A percentile compares a stretch with the other conserved stretches of the same genome.
These are phyloP conservation scores for Paradendryphiella salina DNA, from an alignment of 2,329 filamentous ascomycete genomes.

Conservation along the genomic window DNA sequence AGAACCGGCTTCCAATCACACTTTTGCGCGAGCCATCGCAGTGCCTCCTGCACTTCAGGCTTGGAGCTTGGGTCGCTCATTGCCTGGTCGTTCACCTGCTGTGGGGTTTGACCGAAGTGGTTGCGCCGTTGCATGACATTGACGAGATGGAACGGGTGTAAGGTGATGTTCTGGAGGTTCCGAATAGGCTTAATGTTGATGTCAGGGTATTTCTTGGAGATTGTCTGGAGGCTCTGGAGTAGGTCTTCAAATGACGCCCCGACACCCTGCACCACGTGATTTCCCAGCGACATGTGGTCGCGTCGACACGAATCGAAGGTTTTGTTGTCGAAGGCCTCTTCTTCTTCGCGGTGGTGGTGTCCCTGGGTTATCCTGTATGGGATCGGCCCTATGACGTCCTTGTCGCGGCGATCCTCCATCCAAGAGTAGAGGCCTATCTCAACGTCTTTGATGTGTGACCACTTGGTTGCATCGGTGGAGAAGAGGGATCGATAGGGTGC, in stretches of 20 bases:
- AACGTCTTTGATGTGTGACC: constrained; percentile 37
- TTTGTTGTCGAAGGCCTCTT: constrained; percentile 44
- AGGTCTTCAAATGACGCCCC: constrained; percentile 41
- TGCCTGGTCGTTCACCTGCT: constrained; percentile 16
- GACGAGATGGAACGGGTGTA: constrained; percentile 44
- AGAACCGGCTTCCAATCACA: constrained; percentile 43
- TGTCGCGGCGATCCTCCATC: constrained; percentile 44
- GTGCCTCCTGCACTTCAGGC: constrained; percentile 38
- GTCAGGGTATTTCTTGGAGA: constrained; percentile 38
- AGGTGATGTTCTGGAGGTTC: constrained; percentile 32
- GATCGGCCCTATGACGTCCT: constrained; percentile 40
- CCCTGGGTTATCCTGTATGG: constrained; percentile 42
- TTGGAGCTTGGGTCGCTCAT: constrained; percentile 35
- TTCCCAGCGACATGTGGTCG: constrained; percentile 42
- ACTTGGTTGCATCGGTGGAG: constrained; percentile 37
- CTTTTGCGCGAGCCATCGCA: constrained; percentile 39
- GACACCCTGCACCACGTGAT: constrained; percentile 41
- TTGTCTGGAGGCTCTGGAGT: constrained; percentile 36
- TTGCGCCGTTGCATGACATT: constrained; percentile 39
- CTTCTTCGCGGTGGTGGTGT: constrained; percentile 41
- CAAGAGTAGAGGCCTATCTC: constrained; percentile 41
- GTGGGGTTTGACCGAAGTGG: constrained; percentile 24
- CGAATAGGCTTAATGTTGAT: constrained; percentile 40
- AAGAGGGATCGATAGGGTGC: constrained; percentile 43
- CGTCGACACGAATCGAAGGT: constrained; percentile 38